Base-by-base conservation (phyloP, 805 yeast genomes). In the Candida mattraensis region DNA sequence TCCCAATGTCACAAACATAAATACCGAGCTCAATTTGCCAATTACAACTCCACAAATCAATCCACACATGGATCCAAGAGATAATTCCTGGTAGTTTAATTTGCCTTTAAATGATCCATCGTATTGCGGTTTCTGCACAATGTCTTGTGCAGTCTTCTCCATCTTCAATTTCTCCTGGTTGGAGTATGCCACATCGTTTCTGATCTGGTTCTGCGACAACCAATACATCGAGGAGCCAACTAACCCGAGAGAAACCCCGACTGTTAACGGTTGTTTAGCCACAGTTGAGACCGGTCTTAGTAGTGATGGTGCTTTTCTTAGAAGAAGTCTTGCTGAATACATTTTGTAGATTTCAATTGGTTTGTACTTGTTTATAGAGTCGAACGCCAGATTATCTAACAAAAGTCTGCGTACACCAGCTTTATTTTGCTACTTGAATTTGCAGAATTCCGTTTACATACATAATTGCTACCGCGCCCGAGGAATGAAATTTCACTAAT, bases 11-110 rank as follows among this genome's bases (percentile, higher is more conserved):
- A 75, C 48, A 18, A 72, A 64, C 25, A 77, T 77, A 21, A 81
- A 61, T 18, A 76, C 65, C 13, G 74, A 64, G 39, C 78, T 69
- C 39, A 81, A 61, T 50, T 78, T 78, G 13, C 87, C 86, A n/a
- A 72, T 68, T 20, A 80, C 60, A 15, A 76, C 63, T 1, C 87
- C 87, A 33, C 73, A 46, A 22, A 74, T 64, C 38, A 80, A 61
- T 0, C 87, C 87, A 6, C 76, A 63, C 51, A 80, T 63, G 1
- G 83, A 76, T 5, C 87, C 87, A 39, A 78, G 58, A 11, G 84
- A 70, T 49, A 81, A 61, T 49, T 81, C 83, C 48, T 72, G 72
- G 51, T 80, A 81, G 58, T 76, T 74, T 44, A 80, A 59, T 37
- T 63, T 64, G 0, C 74, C 73, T n/a, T 65, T 66, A 35, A 74